Evolutionary conservation across 106 monocot genomes (phyloP).

Genomic region (Dendrobium officinale): DNA sequence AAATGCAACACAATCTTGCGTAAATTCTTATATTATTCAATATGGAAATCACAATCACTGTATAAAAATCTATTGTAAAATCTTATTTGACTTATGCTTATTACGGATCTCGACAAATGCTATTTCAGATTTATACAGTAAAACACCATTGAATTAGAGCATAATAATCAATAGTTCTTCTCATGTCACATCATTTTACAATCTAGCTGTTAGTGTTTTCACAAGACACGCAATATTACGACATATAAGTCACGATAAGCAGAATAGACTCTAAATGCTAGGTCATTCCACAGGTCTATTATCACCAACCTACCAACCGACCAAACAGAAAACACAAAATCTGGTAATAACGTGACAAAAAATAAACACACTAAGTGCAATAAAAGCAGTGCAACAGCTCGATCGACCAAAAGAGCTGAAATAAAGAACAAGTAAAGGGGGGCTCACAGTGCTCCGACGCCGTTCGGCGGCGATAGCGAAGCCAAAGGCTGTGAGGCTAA

Average conservation of each 20-base stretch:
- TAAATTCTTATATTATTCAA: background rate
- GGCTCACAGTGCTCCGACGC: slow-evolving; percentile 59
- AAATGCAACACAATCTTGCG: background rate
- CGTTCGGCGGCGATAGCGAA: slow-evolving; percentile 72
- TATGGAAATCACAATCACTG: background rate
- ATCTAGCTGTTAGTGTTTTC: background rate
- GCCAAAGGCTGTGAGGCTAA: slow-evolving; percentile 65
- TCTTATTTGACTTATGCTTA: background rate
- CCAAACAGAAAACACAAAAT: background rate
- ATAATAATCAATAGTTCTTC: background rate
- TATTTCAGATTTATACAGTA: background rate
- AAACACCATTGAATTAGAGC: background rate
- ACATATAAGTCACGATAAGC: background rate
- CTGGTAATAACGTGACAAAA: background rate
- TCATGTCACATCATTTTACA: background rate
- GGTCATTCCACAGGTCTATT: background rate
- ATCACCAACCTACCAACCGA: background rate
- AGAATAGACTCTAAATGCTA: background rate
- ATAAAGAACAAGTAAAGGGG: background rate
- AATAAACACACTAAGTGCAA: background rate
- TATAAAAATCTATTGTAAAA: background rate
- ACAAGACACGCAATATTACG: background rate
- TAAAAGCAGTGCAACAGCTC: background rate
- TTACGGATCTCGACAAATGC: background rate
- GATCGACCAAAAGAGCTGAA: background rate